Conservation (phyloP, 768 basidiomycete species). For the Termitomyces titanicus region DNA sequence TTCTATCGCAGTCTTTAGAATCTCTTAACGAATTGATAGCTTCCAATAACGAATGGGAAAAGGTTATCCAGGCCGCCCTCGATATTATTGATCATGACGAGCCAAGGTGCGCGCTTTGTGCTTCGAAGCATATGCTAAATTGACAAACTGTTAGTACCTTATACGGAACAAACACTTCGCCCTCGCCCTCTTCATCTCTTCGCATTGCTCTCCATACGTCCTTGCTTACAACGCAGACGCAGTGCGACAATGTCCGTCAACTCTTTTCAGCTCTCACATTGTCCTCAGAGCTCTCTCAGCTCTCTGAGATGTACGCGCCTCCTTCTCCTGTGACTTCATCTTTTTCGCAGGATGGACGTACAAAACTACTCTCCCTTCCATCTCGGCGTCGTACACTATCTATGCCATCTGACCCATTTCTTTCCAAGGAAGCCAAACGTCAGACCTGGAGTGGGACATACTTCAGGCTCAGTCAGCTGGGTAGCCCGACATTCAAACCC, state of each 20-base stretch:
- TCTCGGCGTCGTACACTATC: constrained; percentile 26
- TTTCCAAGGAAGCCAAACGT: constrained; percentile 43
- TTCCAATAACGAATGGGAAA: constrained; percentile 72
- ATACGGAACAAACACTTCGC: constrained; percentile 37
- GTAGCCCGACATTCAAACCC: constrained; percentile 42
- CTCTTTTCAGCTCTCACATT: constrained; percentile 74
- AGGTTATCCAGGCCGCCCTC: constrained; percentile 67
- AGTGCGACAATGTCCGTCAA: constrained; percentile 80
- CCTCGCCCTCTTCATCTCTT: constrained; percentile 53
- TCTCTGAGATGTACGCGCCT: constrained; percentile 88
- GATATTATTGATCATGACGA: constrained; percentile 67
- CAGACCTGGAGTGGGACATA: constrained; percentile 78
- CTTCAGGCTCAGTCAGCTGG: constrained; percentile 42
- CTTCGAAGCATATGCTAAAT: background rate
- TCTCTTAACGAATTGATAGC: constrained; percentile 64
- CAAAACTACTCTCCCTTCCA: constrained; percentile 41
- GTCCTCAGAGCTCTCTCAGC: constrained; percentile 67
- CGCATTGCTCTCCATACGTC: constrained; percentile 72
- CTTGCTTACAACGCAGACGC: constrained; percentile 70
- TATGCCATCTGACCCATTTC: constrained; percentile 18
- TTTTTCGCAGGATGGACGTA: constrained; percentile 6
- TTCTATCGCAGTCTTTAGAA: constrained; percentile 49
- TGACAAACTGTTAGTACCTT: constrained; percentile 22
- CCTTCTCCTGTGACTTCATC: constrained; percentile 45
- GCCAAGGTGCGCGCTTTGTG: constrained; percentile 41